These are phyloP conservation scores for Cryphonectria radicalis DNA, from an alignment of 2,329 filamentous ascomycete species.

Conservation along the genomic window DNA sequence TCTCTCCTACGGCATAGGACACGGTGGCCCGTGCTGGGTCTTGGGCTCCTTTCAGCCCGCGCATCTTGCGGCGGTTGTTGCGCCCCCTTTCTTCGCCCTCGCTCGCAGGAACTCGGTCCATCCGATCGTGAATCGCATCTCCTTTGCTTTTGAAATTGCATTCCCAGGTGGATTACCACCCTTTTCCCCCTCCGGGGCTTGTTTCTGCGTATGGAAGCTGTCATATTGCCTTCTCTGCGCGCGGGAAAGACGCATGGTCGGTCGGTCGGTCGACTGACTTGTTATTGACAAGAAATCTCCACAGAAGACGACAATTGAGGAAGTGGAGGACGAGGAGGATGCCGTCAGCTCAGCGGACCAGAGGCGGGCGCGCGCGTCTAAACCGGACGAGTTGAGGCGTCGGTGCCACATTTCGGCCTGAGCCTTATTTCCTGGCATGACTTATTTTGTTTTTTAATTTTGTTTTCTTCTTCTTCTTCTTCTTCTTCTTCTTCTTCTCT, in stretches of 20 bases:
- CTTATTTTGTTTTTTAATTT: neutral
- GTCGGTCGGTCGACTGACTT: slow-evolving; percentile 8
- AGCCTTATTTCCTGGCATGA: slow-evolving; percentile 28
- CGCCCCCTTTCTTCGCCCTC: slow-evolving; percentile 13
- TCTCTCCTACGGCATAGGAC: neutral
- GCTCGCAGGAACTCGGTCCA: slow-evolving; percentile 18
- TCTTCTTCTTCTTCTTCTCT: neutral
- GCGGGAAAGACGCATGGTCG: slow-evolving; percentile 8
- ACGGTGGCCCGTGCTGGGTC: slow-evolving; percentile 8
- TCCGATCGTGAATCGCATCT: slow-evolving; percentile 6
- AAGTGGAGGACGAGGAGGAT: neutral
- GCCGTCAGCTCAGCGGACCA: slow-evolving; percentile 8
- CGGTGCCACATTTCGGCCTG: slow-evolving; percentile 28
- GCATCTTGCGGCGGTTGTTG: slow-evolving; percentile 13
- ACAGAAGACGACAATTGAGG: slow-evolving; percentile 24
- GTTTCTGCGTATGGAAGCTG: slow-evolving; percentile 26
- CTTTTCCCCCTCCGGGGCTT: slow-evolving; percentile 17
- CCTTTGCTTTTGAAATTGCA: slow-evolving; percentile 20
- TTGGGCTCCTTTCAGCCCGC: slow-evolving; percentile 8
- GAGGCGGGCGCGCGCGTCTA: slow-evolving; percentile 21
- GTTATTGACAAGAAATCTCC: slow-evolving; percentile 26
- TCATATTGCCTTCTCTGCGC: slow-evolving; percentile 13
- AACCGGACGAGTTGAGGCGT: slow-evolving; percentile 8
- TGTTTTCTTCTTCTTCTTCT: neutral
- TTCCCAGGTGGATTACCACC: slow-evolving; percentile 12